Percentiles rank a stretch among this genome's conserved stretches.
phyloP scores from a whole-genome alignment of 2,329 filamentous ascomycete genomes.

The Ustulina deusta region DNA sequence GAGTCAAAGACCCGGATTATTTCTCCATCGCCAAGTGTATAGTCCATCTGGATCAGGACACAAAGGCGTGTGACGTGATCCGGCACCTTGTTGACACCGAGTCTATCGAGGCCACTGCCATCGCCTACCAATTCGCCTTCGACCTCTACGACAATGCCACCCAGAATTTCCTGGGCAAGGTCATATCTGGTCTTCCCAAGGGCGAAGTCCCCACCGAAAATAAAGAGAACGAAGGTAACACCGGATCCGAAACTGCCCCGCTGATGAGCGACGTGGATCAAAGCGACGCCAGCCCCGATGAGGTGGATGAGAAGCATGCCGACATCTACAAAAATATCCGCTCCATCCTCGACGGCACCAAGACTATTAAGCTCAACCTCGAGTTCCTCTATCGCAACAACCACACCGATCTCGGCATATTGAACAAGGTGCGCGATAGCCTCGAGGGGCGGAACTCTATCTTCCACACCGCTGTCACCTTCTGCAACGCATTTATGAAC shows the following conservation, averaged over 20 bases:
- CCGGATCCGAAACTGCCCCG: conserved; percentile 60
- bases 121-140: conserved; percentile 97
- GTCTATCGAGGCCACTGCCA: conserved; percentile 81
- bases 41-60: conserved; percentile 92
- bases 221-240: conserved; percentile 63
- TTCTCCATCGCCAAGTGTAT: conserved; percentile 98
- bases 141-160: conserved; percentile 99
- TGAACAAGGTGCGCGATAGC: conserved; percentile 97
- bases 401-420: conserved; percentile 87
- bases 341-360: conserved; percentile 84
- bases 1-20: conserved; percentile 88
- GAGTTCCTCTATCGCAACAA: conserved; percentile 98
- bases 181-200: conserved; percentile 81
- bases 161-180: conserved; percentile 93
- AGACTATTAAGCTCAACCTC: conserved; percentile 92
- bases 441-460: conserved; percentile 97
- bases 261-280: conserved; percentile 63
- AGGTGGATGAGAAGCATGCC: conserved; percentile 64
- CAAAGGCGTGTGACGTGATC: conserved; percentile 89
- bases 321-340: conserved; percentile 73
- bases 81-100: conserved; percentile 82
- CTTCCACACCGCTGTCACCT: conserved; percentile 96
- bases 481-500: conserved; percentile 99
- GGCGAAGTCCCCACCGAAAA: conserved; percentile 57
- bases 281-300: conserved; percentile 64